Base-by-base conservation (phyloP, 352 stramenopile species). In the Paralagenidium karlingii region DNA sequence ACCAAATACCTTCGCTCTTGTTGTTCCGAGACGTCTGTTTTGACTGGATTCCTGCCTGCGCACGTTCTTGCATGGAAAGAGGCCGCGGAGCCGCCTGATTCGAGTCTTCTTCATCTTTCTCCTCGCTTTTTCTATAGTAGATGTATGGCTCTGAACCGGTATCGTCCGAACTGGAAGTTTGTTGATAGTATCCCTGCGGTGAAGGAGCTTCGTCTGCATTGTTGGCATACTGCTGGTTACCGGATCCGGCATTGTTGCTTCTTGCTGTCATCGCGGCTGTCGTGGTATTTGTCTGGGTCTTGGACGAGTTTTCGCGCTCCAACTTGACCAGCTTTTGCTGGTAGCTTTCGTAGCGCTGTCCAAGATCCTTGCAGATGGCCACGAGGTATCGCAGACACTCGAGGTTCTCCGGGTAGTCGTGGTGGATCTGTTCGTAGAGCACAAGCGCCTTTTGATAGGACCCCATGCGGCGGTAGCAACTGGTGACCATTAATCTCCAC, bases 401-500 rank as follows among this genome's bases (percentile, higher is more conserved):
- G 25, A 95, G 67, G 49, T 96, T 96, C 34, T 96, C 81, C 3
- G 90, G 93, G 54, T 96, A 95, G 25, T 95, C 74, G 31, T 88
- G 51, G 60, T 97, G 91, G 42, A 98, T 93, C 46, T 95, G 62
- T 57, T 97, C 75, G 62, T 98, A 98, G 2, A 96, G 60, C 22
- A 88, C 60, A 51, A 98, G 83, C 13, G 93, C 92, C 16, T 84
- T 82, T 29, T 93, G 70, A 49, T 96, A 95, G 15, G 86, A 71
- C 5, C 86, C 88, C 77, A 97, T 94, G 37, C 92, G 71, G n/a
- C 93, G 75, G 54, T 97, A 96, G 53, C 93, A 97, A 51, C 74
- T 96, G 11, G 90, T 96, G 31, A 97, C 82, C 93, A 98, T 98
- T 41, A 98, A 77, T 8, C 82, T 60, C 93, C 93, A 98, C 51